Conservation (phyloP, 2,329 filamentous ascomycete species). For the Aspergillus flavus region DNA sequence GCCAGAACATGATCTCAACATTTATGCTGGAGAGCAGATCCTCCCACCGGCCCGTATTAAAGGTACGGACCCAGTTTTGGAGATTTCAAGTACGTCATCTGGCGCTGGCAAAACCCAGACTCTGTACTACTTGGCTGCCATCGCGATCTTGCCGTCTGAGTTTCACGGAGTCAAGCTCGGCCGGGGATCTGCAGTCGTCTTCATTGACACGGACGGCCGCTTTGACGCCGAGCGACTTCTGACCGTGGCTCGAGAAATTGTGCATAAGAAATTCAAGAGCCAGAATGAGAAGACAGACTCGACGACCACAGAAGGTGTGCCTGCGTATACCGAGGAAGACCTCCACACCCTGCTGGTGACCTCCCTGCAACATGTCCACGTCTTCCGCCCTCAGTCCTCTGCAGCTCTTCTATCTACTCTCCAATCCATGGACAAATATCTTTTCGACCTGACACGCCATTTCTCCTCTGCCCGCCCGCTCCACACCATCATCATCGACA, state of each 20-base stretch:
- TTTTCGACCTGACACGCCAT: constrained; percentile 50
- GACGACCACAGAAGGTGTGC: background rate
- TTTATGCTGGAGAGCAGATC: constrained; percentile 1
- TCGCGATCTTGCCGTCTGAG: constrained; percentile 52
- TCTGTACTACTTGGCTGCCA: constrained; percentile 57
- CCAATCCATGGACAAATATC: constrained; percentile 50
- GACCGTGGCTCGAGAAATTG: constrained; percentile 30
- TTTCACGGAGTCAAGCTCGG: constrained; percentile 43
- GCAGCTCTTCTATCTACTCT: constrained; percentile 54
- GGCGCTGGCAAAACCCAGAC: constrained; percentile 62
- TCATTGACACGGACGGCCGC: constrained; percentile 59
- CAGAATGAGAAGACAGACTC: background rate
- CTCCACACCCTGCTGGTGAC: constrained; percentile 34
- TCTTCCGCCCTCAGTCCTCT: constrained; percentile 59
- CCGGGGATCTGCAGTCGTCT: constrained; percentile 53
- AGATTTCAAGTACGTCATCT: constrained; percentile 56
- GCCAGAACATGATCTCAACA: background rate
- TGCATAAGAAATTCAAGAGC: constrained; percentile 14
- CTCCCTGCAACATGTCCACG: constrained; percentile 58
- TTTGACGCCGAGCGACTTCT: constrained; percentile 56
- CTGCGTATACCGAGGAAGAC: constrained; percentile 12
- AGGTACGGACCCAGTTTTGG: constrained; percentile 46
- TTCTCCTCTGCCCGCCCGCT: constrained; percentile 50
- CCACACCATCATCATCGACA: constrained; percentile 57
- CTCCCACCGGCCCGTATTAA: constrained; percentile 1